Conservation (phyloP, 2,329 filamentous ascomycete species). For the Westerdykella aurantiaca region DNA sequence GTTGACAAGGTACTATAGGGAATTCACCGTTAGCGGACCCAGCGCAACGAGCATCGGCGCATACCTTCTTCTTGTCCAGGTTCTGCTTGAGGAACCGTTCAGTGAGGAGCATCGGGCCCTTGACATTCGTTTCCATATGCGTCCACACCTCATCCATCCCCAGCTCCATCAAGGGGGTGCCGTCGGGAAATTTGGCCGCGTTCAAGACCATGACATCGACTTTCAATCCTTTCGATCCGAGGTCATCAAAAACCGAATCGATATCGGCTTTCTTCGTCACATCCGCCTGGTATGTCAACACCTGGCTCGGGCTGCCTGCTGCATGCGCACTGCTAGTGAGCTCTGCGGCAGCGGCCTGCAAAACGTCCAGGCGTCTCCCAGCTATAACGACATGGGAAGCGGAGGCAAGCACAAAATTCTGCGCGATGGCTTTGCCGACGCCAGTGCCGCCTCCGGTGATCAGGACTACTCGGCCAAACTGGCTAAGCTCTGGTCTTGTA, state of each 20-base stretch:
- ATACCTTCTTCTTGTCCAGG: constrained; percentile 4
- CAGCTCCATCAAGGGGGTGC: constrained; percentile 1
- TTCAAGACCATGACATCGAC: constrained; percentile 9
- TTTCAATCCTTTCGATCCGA: neutral
- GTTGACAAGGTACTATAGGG: no score
- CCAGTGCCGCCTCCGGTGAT: constrained; percentile 28
- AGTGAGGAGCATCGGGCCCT: constrained; percentile 4
- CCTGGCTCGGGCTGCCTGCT: neutral
- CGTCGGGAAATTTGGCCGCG: constrained; percentile 4
- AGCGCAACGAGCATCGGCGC: no score
- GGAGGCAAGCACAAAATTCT: constrained; percentile 1
- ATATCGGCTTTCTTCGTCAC: constrained; percentile 3
- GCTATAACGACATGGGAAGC: constrained; percentile 9
- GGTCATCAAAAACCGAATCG: constrained; percentile 3
- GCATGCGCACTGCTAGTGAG: neutral
- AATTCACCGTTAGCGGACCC: no score
- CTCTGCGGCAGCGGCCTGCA: constrained; percentile 2
- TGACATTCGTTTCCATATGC: constrained; percentile 7
- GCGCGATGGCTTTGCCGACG: constrained; percentile 2
- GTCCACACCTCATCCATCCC: constrained; percentile 5
- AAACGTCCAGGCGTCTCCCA: constrained; percentile 15
- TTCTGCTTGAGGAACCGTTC: constrained; percentile 5
- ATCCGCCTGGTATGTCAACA: constrained; percentile 3
- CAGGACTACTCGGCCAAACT: constrained; percentile 9
- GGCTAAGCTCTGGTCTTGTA: constrained; percentile 8